Base-by-base conservation (phyloP, 2,329 filamentous ascomycete species). In the Colletotrichum chlorophyti region DNA sequence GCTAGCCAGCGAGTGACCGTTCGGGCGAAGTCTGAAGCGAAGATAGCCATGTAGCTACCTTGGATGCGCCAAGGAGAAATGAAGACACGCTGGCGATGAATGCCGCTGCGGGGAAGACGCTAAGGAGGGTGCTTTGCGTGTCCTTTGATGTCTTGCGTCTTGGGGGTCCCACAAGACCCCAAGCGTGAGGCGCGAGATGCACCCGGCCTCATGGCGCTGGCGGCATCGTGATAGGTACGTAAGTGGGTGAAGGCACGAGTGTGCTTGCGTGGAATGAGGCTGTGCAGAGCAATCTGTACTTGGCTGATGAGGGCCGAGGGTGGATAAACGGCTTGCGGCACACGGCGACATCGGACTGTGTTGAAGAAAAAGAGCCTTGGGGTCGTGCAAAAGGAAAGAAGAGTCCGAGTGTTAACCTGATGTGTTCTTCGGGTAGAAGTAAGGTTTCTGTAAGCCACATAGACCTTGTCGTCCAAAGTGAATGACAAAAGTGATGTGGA, bases 231-330 rank as follows among this genome's bases (percentile, higher is more conserved):
- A 45, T 21, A 29, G 26, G 27, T 27, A 51, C 52, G 58, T 47
- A 50, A 46, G 52, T 34, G 34, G 17, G 32, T 58, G 40, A 26
- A 31, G 10, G 34, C 26, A 38, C 50, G 57, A 32, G 34, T 40
- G 38, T 58, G 58, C 58, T 63, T 63, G 61, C 61, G 61, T 63
- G 43, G 58, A 54, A 53, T 34, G 58, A 61, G 61, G 61, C 61
- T 53, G 61, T 54, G 61, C 48, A 63, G 24, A 8, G 21, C 8
- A 29, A 21, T 21, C 21, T 38, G 26, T 14, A 21, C 58, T 58
- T 53, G 51, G 51, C 47, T 27, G 37, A 27, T 9, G 41, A 17
- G n/a, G 19, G 38, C 38, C 42, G 47, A 26, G 14, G 14, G 19
- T 6, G 37, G n/a, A 7, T 7, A 24, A 23, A 24, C 14, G 12